These are phyloP conservation scores for Hymenochaete sp. DNA, from an alignment of 1,284 basidiomycete genomes.

Conservation along the genomic window DNA sequence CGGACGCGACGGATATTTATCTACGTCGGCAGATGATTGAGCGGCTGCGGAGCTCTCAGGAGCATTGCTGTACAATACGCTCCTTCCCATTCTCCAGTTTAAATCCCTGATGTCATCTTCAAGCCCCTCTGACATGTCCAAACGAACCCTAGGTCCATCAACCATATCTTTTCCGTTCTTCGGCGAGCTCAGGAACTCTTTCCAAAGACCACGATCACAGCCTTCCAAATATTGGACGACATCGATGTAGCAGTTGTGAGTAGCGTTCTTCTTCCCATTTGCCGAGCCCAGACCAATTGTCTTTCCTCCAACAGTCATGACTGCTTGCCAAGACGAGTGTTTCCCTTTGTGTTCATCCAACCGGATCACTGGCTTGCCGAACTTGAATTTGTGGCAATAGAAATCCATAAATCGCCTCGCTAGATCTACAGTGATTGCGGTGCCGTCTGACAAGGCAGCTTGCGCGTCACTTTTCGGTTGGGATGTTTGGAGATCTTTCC, in stretches of 20 bases:
- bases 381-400: constrained; percentile 79
- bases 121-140: constrained; percentile 61
- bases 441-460: constrained; percentile 55
- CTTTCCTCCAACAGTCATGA: constrained; percentile 73
- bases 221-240: constrained; percentile 80
- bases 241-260: constrained; percentile 76
- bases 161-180: constrained; percentile 62
- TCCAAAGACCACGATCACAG: constrained; percentile 79
- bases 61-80: constrained; percentile 40
- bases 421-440: constrained; percentile 60
- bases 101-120: constrained; percentile 71
- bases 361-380: constrained; percentile 73
- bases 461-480: constrained; percentile 15
- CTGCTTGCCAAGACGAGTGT: constrained; percentile 60
- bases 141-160: constrained; percentile 63
- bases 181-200: constrained; percentile 52
- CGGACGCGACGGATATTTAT: constrained; percentile 17
- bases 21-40: not conserved
- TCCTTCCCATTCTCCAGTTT: constrained; percentile 57
- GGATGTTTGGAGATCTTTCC: constrained; percentile 21
- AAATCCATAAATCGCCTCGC: constrained; percentile 93
- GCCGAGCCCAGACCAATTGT: constrained; percentile 75
- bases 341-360: constrained; percentile 33
- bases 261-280: constrained; percentile 67
- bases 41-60: constrained; percentile 25